Base-by-base conservation (phyloP, 306 rosid species). In the Cucurbita ficifolia region DNA sequence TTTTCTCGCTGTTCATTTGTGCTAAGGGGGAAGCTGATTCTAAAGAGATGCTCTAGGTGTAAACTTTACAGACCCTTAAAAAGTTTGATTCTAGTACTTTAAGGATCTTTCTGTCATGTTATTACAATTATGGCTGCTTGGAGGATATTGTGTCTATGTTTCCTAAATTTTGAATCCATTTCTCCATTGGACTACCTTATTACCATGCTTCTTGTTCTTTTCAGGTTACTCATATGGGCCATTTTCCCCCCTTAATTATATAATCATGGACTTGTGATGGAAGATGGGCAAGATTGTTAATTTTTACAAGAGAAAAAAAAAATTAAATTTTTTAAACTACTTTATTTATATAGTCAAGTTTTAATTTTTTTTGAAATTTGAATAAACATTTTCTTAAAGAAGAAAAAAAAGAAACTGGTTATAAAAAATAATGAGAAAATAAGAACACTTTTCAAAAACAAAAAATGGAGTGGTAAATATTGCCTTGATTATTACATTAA, bases 1-100 rank as follows among this genome's bases (percentile, higher is more conserved):
- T 29, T 50, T 42, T 33, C 61, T 51, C 62, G 18, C 29, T n/a
- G 4, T 70, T 7, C 48, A 22, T 50, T 7, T 69, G 39, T 48
- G 42, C 40, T 13, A 14, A 0, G 73, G 50, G 60, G 2, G 21
- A 11, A 38, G 3, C 21, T 40, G 63, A 53, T 54, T 72, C 24
- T 19, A 72, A 52, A 40, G 18, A 72, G 61, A 38, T 79, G 54
- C 60, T 36, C 13, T 45, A 76, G 50, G 38, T 79, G 57, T 69
- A 9, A 12, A 24, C 1, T 29, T 22, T 22, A 4, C 21, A 12
- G 24, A 69, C 14, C 58, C 74, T 8, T 48, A 48, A 5, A 16
- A 69, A 9, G 54, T 49, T 69, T 5, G 45, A 48, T 35, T 29
- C 71, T 40, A 8, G 53, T 40, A 35, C 49, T 42, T 36, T n/a